Percentiles rank a stretch among this genome's conserved stretches.
Conservation (phyloP, 805 yeast genomes). For the Metschnikowia cerradonensis region DNA sequence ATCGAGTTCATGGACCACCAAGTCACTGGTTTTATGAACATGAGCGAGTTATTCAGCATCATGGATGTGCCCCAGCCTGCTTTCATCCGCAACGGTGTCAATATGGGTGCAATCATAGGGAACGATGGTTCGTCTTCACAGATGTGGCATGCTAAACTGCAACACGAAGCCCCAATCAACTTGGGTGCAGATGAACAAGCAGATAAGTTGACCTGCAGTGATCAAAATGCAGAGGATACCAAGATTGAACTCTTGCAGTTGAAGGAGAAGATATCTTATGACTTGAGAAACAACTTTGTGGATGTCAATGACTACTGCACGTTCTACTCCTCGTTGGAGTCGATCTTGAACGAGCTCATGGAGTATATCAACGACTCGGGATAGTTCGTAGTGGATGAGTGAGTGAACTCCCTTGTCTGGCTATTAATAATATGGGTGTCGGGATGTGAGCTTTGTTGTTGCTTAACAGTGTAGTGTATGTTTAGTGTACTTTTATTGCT, state of each 20-base stretch:
- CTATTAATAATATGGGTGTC: background rate
- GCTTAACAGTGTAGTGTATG: too few species aligned
- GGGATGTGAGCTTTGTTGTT: background rate
- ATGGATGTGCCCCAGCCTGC: conserved; percentile 45
- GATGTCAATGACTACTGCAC: conserved; percentile 44
- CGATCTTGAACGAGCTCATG: conserved; percentile 37
- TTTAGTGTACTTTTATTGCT: too few species aligned
- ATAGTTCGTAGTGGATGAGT: background rate
- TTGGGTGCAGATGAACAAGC: background rate
- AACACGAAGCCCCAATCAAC: background rate
- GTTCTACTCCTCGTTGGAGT: conserved; percentile 39
- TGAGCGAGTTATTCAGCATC: conserved; percentile 38
- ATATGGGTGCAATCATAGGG: conserved; percentile 9
- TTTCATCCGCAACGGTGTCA: conserved; percentile 10
- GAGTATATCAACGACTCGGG: conserved; percentile 26
- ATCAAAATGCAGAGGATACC: conserved; percentile 12
- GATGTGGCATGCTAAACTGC: background rate
- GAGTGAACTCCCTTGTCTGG: background rate
- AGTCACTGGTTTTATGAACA: conserved; percentile 34
- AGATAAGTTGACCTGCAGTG: background rate
- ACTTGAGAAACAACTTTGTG: conserved; percentile 40
- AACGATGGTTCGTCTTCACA: conserved; percentile 4
- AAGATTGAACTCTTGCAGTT: conserved; percentile 29
- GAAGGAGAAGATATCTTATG: conserved; percentile 37
- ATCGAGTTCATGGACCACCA: conserved; percentile 40